These are phyloP conservation scores for Lecanicillium sp. DNA, from an alignment of 2,329 filamentous ascomycete species.

Conservation along the genomic window DNA sequence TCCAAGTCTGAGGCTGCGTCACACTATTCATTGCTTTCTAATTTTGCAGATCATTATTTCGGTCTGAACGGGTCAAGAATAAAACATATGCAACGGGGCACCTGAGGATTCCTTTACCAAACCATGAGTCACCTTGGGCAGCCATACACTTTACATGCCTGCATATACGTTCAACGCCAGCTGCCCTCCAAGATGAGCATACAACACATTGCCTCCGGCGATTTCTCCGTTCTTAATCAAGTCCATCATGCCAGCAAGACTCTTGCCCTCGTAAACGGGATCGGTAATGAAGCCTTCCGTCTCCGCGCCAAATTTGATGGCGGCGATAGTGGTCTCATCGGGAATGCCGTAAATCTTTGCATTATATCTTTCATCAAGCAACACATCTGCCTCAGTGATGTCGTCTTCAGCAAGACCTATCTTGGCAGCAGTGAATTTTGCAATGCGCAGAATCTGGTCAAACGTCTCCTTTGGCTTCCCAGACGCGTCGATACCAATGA, in stretches of 20 bases:
- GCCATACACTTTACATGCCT: background rate
- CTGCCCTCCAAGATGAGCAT: conserved; percentile 65
- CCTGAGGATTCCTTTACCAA: no score
- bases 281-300: conserved; percentile 70
- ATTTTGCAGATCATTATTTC: no score
- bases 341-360: conserved; percentile 62
- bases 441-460: conserved; percentile 59
- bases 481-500: conserved; percentile 57
- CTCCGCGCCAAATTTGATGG: conserved; percentile 59
- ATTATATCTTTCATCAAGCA: conserved; percentile 55
- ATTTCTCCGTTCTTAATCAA: conserved; percentile 58
- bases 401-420: conserved; percentile 54
- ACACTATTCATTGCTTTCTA: no score
- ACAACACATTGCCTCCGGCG: conserved; percentile 56
- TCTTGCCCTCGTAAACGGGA: conserved; percentile 72
- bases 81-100: no score
- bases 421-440: conserved; percentile 52
- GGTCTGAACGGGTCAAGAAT: no score
- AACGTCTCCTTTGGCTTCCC: conserved; percentile 45
- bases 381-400: conserved; percentile 54
- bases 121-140: no score
- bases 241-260: conserved; percentile 63
- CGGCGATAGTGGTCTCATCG: conserved; percentile 56
- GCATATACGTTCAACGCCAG: conserved; percentile 63
- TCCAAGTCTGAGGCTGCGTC: no score